These are phyloP conservation scores for Clathrus columnatus DNA, from an alignment of 768 basidiomycete species.

Conservation along the genomic window DNA sequence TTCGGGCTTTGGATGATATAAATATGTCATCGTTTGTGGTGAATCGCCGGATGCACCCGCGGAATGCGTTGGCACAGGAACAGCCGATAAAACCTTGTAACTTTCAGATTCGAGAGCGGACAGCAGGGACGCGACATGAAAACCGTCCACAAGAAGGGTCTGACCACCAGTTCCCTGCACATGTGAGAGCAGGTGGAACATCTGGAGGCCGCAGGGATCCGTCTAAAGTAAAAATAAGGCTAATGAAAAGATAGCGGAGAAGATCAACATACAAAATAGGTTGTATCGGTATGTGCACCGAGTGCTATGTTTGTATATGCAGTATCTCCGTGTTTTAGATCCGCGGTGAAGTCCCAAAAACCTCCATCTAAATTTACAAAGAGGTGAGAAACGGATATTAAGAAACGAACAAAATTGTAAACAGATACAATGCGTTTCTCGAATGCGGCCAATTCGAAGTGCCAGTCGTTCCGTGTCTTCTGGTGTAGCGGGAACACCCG, in stretches of 20 bases:
- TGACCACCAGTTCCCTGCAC: constrained; percentile 75
- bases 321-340: constrained; percentile 85
- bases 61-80: constrained; percentile 76
- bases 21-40: constrained; percentile 2
- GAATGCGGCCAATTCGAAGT: constrained; percentile 73
- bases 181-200: constrained; percentile 89
- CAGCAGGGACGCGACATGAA: constrained; percentile 80
- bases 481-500: constrained; percentile 69
- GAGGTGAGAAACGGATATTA: background rate
- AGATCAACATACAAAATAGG: constrained; percentile 50
- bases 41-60: constrained; percentile 57
- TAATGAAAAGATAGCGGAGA: background rate
- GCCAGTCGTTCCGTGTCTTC: constrained; percentile 79
- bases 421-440: constrained; percentile 65
- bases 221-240: constrained; percentile 38
- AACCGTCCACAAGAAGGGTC: constrained; percentile 92
- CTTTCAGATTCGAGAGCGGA: constrained; percentile 60
- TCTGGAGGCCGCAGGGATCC: constrained; percentile 90
- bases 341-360: constrained; percentile 96
- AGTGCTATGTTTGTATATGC: constrained; percentile 88
- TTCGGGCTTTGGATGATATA: constrained; percentile 51
- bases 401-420: background rate
- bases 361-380: constrained; percentile 49
- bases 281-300: constrained; percentile 74
- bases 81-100: constrained; percentile 57